These are phyloP conservation scores for Boletus sensibilis DNA, from an alignment of 768 basidiomycete species.

Conservation along the genomic window DNA sequence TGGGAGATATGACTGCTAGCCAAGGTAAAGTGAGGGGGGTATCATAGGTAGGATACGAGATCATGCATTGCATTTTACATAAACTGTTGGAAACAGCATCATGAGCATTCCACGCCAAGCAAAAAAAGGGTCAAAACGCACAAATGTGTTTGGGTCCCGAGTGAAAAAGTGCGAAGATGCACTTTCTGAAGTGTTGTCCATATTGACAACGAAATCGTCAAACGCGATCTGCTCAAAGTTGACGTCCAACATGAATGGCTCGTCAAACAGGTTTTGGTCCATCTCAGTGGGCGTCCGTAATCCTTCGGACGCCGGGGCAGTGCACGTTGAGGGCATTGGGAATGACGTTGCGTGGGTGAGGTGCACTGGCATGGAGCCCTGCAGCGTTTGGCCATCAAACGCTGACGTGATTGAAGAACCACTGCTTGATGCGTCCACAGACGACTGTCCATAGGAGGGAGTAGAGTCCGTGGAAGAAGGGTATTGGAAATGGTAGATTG, in stretches of 20 bases:
- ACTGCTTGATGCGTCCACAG: slow-evolving; percentile 10
- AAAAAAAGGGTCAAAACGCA: slow-evolving; percentile 18
- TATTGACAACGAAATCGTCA: slow-evolving; percentile 25
- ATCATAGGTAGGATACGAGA: not conserved
- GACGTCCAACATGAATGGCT: slow-evolving; percentile 32
- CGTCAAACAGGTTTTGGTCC: slow-evolving; percentile 29
- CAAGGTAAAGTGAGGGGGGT: not conserved
- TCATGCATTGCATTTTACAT: slow-evolving; percentile 17
- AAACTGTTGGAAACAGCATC: slow-evolving; percentile 11
- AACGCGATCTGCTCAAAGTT: slow-evolving; percentile 27
- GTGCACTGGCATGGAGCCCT: not conserved
- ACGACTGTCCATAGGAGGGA: slow-evolving; percentile 8
- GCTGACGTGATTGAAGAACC: slow-evolving; percentile 19
- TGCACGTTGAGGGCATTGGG: not conserved
- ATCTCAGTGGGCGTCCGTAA: not conserved
- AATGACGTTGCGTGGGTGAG: slow-evolving; percentile 6
- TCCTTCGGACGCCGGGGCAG: not conserved
- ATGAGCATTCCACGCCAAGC: slow-evolving; percentile 10
- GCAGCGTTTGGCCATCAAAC: slow-evolving; percentile 4
- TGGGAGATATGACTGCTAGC: not conserved
- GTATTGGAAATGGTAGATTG: slow-evolving; percentile 57
- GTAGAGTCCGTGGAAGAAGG: slow-evolving; percentile 16
- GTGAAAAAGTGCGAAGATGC: slow-evolving; percentile 32
- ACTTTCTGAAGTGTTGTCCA: slow-evolving; percentile 15
- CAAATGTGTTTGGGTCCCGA: slow-evolving; percentile 35